Conservation (phyloP, 306 rosid genomes). For the Fagus sylvatica region DNA sequence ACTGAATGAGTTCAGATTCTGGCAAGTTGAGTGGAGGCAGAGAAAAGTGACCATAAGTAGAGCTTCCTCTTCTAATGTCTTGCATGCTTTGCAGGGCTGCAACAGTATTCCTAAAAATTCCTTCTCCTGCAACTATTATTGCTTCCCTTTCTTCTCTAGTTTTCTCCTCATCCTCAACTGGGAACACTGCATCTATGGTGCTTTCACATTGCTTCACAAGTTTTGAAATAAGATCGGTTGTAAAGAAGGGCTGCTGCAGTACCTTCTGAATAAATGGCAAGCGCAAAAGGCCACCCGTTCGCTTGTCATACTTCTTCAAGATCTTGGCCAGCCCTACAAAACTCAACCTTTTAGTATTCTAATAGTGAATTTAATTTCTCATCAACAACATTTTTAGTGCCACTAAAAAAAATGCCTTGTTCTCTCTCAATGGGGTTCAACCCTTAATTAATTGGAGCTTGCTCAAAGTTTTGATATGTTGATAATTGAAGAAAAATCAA, state of each 20-base stretch:
- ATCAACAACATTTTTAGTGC: too few relatives aligned
- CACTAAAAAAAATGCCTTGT: too few relatives aligned
- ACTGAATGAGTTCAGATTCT: constrained; percentile 59
- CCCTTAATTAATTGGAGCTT: too few relatives aligned
- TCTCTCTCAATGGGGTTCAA: too few relatives aligned
- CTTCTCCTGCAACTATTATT: constrained; percentile 54
- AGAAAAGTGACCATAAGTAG: constrained; percentile 72
- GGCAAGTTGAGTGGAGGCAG: constrained; percentile 80
- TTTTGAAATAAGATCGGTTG: constrained; percentile 73
- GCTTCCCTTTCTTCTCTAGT: constrained; percentile 46
- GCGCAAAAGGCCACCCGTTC: constrained; percentile 69
- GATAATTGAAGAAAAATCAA: too few relatives aligned
- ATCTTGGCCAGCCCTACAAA: constrained; percentile 78
- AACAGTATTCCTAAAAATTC: constrained; percentile 78
- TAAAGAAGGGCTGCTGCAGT: constrained; percentile 73
- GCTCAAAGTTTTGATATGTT: too few relatives aligned
- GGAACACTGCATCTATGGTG: constrained; percentile 69
- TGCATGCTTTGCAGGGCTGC: constrained; percentile 81
- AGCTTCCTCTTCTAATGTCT: constrained; percentile 79
- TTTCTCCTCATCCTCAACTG: constrained; percentile 46
- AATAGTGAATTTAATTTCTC: not conserved
- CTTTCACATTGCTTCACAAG: constrained; percentile 81
- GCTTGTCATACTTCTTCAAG: constrained; percentile 87
- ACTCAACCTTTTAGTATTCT: not conserved
- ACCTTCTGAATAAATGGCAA: constrained; percentile 79